These are phyloP conservation scores for Fusarium caatingaense DNA, from an alignment of 2,329 filamentous ascomycete genomes.

Conservation along the genomic window DNA sequence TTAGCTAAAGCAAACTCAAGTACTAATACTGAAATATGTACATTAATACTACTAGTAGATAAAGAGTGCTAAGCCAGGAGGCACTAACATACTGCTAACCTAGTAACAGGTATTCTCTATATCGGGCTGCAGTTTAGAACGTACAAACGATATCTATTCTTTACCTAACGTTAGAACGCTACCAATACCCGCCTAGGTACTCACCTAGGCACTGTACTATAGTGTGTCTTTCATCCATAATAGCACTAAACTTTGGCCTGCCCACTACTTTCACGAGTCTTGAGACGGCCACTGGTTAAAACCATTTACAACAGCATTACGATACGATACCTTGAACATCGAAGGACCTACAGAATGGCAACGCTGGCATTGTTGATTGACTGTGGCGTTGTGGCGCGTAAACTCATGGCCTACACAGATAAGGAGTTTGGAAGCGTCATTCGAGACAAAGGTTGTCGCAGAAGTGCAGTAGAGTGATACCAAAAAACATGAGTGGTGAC, in stretches of 20 bases:
- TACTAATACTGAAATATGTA: not conserved
- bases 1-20: too few relatives aligned
- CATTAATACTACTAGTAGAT: not conserved
- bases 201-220: not conserved
- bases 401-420: not conserved
- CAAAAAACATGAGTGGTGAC: not conserved
- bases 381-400: conserved; percentile 30
- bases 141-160: not conserved
- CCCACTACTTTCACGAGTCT: not conserved
- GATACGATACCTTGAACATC: not conserved
- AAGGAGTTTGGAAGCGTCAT: not conserved
- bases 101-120: not conserved
- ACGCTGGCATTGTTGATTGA: not conserved
- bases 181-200: not conserved
- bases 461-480: conserved; percentile 1
- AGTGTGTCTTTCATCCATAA: not conserved
- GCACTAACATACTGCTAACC: too few relatives aligned
- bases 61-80: too few relatives aligned
- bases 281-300: not conserved
- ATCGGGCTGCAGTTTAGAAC: not conserved
- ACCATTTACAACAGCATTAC: not conserved
- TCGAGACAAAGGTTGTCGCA: conserved; percentile 23
- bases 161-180: not conserved
- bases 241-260: not conserved
- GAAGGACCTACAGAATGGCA: not conserved